Evolutionary conservation across 768 basidiomycete species (phyloP).

Genomic region (Dacryopinax spathularia): DNA sequence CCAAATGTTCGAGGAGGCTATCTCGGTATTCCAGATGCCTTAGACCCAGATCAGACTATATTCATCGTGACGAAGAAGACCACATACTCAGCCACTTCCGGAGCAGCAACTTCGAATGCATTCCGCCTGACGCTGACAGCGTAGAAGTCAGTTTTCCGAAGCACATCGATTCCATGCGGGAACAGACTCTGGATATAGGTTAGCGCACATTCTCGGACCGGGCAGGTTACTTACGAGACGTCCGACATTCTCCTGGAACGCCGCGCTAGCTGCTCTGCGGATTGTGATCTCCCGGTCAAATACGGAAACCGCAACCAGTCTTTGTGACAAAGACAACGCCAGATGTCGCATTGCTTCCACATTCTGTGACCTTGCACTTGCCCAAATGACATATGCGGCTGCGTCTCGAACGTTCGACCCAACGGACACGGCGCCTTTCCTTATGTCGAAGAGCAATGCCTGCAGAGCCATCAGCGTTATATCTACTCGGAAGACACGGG

Average conservation of each 20-base stretch:
- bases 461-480: constrained; percentile 20
- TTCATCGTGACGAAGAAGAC: constrained; percentile 8
- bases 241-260: constrained; percentile 94
- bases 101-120: constrained; percentile 72
- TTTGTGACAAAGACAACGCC: constrained; percentile 49
- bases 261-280: constrained; percentile 87
- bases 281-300: constrained; percentile 93
- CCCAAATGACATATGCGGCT: constrained; percentile 89
- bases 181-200: constrained; percentile 55
- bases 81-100: constrained; percentile 72
- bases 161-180: constrained; percentile 84
- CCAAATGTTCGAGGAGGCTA: constrained; percentile 54
- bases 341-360: constrained; percentile 43
- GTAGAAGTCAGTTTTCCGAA: constrained; percentile 88
- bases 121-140: constrained; percentile 74
- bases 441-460: constrained; percentile 86
- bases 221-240: constrained; percentile 49
- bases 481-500: background rate
- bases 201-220: background rate
- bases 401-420: constrained; percentile 92
- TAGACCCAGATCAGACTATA: constrained; percentile 6
- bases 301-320: constrained; percentile 62
- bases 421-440: constrained; percentile 83
- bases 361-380: constrained; percentile 68
- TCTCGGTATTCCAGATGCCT: constrained; percentile 69